Evolutionary conservation across 2,329 filamentous ascomycete species (phyloP).

Genomic region (Plenodomus biglobosus): DNA sequence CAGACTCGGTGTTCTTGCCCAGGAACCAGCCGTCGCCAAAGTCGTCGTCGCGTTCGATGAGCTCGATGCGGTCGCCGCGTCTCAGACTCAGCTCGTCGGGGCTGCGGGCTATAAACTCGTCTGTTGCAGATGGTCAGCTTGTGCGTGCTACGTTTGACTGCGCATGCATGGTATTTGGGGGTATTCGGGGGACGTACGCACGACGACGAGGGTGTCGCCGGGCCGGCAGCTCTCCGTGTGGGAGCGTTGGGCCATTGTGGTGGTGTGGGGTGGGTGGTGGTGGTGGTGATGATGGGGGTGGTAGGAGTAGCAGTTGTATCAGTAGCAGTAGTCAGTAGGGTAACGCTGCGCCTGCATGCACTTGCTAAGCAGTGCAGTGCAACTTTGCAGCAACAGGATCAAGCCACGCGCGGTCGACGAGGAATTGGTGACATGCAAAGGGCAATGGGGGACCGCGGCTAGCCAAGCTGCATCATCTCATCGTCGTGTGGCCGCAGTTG

Average conservation of each 20-base stretch:
- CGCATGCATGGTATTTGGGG: too few relatives aligned
- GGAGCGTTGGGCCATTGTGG: constrained; percentile 36
- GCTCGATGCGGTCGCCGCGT: constrained; percentile 80
- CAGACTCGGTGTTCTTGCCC: constrained; percentile 71
- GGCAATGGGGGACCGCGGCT: constrained; percentile 21
- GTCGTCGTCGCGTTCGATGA: constrained; percentile 83
- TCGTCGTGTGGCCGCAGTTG: constrained; percentile 9
- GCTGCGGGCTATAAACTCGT: constrained; percentile 90
- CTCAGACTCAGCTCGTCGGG: constrained; percentile 87
- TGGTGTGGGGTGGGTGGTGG: too few relatives aligned
- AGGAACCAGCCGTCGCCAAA: constrained; percentile 88
- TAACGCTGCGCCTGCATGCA: too few relatives aligned
- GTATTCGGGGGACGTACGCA: too few relatives aligned
- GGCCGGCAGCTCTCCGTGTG: constrained; percentile 56
- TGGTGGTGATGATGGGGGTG: too few relatives aligned
- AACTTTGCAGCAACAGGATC: too few relatives aligned
- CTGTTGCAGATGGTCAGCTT: constrained; percentile 49
- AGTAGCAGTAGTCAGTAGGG: too few relatives aligned
- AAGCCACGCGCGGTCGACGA: too few relatives aligned
- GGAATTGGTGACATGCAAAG: constrained; percentile 5
- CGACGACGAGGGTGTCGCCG: constrained; percentile 69
- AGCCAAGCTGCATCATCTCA: constrained; percentile 15
- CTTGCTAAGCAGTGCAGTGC: too few relatives aligned
- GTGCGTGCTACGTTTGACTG: too few relatives aligned
- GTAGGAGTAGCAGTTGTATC: too few relatives aligned